Conservation (phyloP, 2,329 filamentous ascomycete genomes). For the Truncatella angustata region DNA sequence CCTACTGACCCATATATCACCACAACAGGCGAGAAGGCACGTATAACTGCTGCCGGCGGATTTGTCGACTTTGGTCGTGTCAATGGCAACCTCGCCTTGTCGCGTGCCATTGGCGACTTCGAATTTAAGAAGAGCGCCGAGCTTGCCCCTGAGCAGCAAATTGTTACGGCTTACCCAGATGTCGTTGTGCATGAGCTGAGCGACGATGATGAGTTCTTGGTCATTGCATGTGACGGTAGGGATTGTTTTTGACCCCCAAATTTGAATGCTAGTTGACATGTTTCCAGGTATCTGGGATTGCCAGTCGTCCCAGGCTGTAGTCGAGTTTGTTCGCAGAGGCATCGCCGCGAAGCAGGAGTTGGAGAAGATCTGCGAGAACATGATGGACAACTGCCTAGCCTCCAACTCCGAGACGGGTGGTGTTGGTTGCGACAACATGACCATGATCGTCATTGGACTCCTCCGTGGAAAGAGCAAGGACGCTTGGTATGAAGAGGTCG, state of each 20-base stretch:
- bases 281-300: slow-evolving; percentile 95
- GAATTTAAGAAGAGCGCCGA: slow-evolving; percentile 99
- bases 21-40: slow-evolving; percentile 81
- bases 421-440: slow-evolving; percentile 99
- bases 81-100: slow-evolving; percentile 95
- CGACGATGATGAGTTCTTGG: slow-evolving; percentile 93
- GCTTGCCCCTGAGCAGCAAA: slow-evolving; percentile 95
- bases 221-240: slow-evolving; percentile 89
- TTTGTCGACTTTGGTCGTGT: slow-evolving; percentile 99
- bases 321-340: slow-evolving; percentile 94
- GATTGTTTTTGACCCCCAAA: background rate
- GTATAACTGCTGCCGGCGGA: slow-evolving; percentile 91
- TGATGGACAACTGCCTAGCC: slow-evolving; percentile 99
- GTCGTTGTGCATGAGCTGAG: slow-evolving; percentile 87
- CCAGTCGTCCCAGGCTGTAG: slow-evolving; percentile 94
- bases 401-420: slow-evolving; percentile 98
- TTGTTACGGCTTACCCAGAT: slow-evolving; percentile 95
- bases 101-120: slow-evolving; percentile 96
- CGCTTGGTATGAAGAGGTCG: slow-evolving; percentile 97
- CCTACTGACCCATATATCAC: background rate
- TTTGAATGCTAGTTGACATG: background rate
- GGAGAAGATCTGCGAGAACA: slow-evolving; percentile 96
- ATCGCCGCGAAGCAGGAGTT: slow-evolving; percentile 96
- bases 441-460: slow-evolving; percentile 87
- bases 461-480: slow-evolving; percentile 91